Evolutionary conservation across 495 filamentous ascomycete species (phyloP).

Genomic region (Podospora conica): DNA sequence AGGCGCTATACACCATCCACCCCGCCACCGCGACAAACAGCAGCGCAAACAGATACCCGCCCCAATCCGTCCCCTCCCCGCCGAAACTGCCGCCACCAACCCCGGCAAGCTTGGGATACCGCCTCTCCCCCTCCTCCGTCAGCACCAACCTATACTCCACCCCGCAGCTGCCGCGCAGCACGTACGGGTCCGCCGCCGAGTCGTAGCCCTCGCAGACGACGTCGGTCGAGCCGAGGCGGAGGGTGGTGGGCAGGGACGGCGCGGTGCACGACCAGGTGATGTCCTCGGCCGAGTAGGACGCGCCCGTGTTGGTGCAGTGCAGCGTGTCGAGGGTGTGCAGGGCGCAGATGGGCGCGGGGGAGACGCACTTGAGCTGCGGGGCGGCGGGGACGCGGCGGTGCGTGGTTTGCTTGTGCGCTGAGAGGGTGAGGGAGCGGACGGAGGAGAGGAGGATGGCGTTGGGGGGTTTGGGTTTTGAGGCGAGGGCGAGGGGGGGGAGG

Average conservation of each 20-base stretch:
- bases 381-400: conserved; percentile 71
- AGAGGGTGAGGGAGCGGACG: conserved; percentile 74
- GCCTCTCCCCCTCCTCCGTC: conserved; percentile 72
- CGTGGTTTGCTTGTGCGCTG: conserved; percentile 52
- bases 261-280: conserved; percentile 88
- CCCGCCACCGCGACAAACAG: conserved; percentile 40
- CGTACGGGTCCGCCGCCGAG: conserved; percentile 65
- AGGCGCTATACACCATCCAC: conserved; percentile 49
- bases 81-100: conserved; percentile 12
- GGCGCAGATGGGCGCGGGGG: conserved; percentile 51
- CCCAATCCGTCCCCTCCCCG: conserved; percentile 15
- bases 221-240: conserved; percentile 86
- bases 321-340: conserved; percentile 71
- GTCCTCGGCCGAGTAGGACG: conserved; percentile 61
- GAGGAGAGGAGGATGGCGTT: conserved; percentile 28
- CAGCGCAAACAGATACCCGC: conserved; percentile 24
- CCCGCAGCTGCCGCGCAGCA: conserved; percentile 85
- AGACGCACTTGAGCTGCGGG: conserved; percentile 77
- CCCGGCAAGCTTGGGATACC: conserved; percentile 47
- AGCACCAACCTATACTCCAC: conserved; percentile 83
- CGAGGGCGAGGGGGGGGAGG: background rate
- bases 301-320: conserved; percentile 81
- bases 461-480: conserved; percentile 14
- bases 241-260: conserved; percentile 60
- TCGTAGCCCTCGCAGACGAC: conserved; percentile 91